These are phyloP conservation scores for Blastobotrys ciferrii DNA, from an alignment of 1,139 yeast genomes.

Conservation along the genomic window DNA sequence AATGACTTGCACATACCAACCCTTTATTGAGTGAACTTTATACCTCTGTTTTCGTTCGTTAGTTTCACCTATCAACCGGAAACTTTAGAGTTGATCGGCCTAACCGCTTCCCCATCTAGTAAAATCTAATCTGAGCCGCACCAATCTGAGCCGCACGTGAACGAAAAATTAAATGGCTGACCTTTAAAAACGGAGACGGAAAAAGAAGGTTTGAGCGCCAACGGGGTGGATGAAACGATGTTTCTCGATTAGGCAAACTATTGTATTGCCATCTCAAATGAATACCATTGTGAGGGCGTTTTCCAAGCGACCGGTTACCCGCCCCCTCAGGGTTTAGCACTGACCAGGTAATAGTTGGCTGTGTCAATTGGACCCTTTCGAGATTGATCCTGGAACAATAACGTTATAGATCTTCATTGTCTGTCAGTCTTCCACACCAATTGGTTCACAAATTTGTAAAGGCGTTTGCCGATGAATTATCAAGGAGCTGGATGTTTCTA, in stretches of 20 bases:
- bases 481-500: too few species aligned
- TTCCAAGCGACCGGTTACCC: not conserved
- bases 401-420: too few species aligned
- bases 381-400: too few species aligned
- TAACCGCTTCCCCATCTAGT: not conserved
- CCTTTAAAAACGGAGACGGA: not conserved
- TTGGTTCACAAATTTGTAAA: too few species aligned
- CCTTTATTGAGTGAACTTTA: not conserved
- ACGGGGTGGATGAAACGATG: not conserved
- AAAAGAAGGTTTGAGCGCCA: not conserved
- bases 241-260: not conserved
- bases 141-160: conserved; percentile 6
- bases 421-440: too few species aligned
- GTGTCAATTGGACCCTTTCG: not conserved
- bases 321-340: not conserved
- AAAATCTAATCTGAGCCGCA: conserved; percentile 6
- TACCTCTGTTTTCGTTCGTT: not conserved
- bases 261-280: not conserved
- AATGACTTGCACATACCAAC: not conserved
- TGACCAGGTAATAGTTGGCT: not conserved
- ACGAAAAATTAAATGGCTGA: conserved; percentile 4
- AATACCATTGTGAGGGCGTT: not conserved
- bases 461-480: too few species aligned
- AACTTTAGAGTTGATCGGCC: not conserved
- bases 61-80: not conserved